A percentile compares a stretch with the other conserved stretches of the same genome.
Conservation (phyloP, 805 yeast genomes). For the Kazachstania martiniae region DNA sequence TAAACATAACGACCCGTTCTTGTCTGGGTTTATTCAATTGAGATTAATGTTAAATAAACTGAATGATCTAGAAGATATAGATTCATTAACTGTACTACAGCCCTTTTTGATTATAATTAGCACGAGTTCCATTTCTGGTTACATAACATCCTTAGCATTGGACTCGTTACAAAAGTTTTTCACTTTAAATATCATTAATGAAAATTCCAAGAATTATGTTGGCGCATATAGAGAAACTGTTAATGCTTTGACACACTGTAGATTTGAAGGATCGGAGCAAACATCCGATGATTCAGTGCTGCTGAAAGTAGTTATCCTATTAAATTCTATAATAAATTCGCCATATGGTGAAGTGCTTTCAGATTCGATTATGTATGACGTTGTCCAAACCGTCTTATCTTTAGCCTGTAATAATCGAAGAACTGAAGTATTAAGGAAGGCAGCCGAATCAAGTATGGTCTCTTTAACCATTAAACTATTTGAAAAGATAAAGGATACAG, state of each 20-base stretch:
- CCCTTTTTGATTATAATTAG: constrained; percentile 81
- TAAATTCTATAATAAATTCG: constrained; percentile 60
- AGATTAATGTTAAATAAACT: constrained; percentile 57
- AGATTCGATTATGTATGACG: constrained; percentile 77
- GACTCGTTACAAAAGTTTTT: constrained; percentile 66
- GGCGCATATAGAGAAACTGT: constrained; percentile 37
- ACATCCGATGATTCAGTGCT: constrained; percentile 85
- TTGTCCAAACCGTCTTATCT: constrained; percentile 81
- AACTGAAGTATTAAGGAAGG: constrained; percentile 76
- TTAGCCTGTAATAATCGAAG: constrained; percentile 88
- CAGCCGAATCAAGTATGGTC: constrained; percentile 77
- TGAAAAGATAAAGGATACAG: constrained; percentile 39
- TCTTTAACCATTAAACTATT: constrained; percentile 62
- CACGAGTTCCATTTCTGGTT: constrained; percentile 77
- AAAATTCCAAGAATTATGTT: constrained; percentile 48
- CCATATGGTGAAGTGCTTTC: constrained; percentile 55
- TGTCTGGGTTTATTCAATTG: constrained; percentile 71
- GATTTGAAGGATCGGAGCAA: constrained; percentile 92
- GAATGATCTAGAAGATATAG: constrained; percentile 43
- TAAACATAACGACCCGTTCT: constrained; percentile 42
- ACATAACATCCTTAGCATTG: constrained; percentile 73
- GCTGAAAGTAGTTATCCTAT: constrained; percentile 64
- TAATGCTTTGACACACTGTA: constrained; percentile 75
- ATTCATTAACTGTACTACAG: constrained; percentile 62
- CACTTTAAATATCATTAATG: constrained; percentile 54